Base-by-base conservation (phyloP, 441 rosid genomes). In the Adansonia grandidieri region DNA sequence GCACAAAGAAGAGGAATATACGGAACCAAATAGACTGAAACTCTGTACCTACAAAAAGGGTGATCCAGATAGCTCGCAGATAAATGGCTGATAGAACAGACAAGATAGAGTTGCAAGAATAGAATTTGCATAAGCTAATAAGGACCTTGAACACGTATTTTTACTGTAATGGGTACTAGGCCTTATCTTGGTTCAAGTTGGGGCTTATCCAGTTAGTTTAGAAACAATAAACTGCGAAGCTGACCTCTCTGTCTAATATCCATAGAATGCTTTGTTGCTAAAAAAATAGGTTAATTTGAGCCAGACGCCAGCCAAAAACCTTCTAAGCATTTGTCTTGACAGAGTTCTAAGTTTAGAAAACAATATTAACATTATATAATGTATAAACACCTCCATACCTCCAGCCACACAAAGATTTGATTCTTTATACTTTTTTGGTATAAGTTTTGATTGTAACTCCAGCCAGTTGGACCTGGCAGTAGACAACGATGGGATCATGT, bases 361-460 rank as follows among this genome's bases (percentile, higher is more conserved):
- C 17, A n/a, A 53, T 54, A 32, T 74, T 74, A 77, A 56, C 53
- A 11, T 14, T 42, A 75, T 60, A 44, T 50, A 67, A 70, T 84
- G 80, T 65, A 84, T 71, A 54, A 85, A 84, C 85, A 87, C 84
- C 85, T 87, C 80, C 96, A 85, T 92, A 97, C 99, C 99, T 92
- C 99, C 99, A 80, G 93, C 94, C 79, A 97, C 93, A 88, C 99
- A 97, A 82, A 97, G 83, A 82, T 91, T 95, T 80, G 97, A 87
- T 81, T 92, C 95, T 86, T 81, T 88, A 80, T 85, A 84, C 53
- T 83, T 86, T 82, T 84, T 93, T 8, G 95, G 88, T 53, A 92
- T 79, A 81, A 90, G 86, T 85, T 88, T 92, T 72, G 99, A 91
- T 78, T 95, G 98, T 63, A 95, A 83, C 74, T 97, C 99, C 91